Conservation (phyloP, 257 asterid species). For the Solanum gracilifrons region DNA sequence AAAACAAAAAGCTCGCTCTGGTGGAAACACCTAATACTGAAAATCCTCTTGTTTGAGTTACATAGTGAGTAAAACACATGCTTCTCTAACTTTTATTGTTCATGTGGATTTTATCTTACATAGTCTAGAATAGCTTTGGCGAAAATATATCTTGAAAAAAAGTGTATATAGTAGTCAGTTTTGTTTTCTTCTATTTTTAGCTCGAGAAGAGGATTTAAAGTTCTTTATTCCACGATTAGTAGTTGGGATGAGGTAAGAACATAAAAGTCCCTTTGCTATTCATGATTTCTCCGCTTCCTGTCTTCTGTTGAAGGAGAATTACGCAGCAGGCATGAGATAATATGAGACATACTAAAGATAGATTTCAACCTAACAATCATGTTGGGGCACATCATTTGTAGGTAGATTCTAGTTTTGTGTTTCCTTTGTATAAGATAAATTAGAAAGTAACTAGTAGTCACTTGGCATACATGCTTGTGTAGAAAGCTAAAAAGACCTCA, state of each 20-base stretch:
- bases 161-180: no score
- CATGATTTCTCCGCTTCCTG: no score
- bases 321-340: constrained; percentile 56
- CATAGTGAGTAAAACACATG: constrained; percentile 37
- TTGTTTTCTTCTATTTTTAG: no score
- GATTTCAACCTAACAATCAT: constrained; percentile 30
- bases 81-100: neutral
- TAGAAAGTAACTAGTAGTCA: no score
- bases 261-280: no score
- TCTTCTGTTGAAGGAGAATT: neutral
- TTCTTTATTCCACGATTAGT: no score
- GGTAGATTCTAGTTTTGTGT: constrained; percentile 16
- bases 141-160: no score
- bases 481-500: no score
- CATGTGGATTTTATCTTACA: neutral
- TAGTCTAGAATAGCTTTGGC: neutral
- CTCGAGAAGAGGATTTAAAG: no score
- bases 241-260: no score
- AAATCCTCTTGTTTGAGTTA: constrained; percentile 93
- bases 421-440: neutral
- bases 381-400: constrained; percentile 38
- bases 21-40: constrained; percentile 94
- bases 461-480: neutral
- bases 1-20: constrained; percentile 68
- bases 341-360: constrained; percentile 42